Base-by-base conservation (phyloP, 1,284 basidiomycete species). In the Marasmius tenuissimus region DNA sequence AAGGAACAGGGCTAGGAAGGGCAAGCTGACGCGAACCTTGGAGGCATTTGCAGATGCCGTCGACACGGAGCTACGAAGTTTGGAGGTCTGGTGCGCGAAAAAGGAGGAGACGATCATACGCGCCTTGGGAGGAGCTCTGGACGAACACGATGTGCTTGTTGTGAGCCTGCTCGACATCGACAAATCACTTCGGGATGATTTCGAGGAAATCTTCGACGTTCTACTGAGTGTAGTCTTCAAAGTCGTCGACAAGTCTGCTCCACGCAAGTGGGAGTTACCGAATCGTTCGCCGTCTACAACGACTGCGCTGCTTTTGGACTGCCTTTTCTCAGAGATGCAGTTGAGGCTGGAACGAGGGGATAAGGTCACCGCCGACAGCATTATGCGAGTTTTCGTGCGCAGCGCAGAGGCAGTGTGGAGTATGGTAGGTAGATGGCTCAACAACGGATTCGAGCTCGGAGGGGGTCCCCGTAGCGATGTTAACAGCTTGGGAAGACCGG, bases 31-130 rank as follows among this genome's bases (percentile, higher is more conserved):
- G 1, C 84, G 83, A 47, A 94, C 92, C 0, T 75, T 89, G 12
- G 91, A 94, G 70, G 93, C 94, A 0, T 94, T 94, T 70, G 85
- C 89, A 0, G 91, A 92, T 61, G 90, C 90, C 0, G 75, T 93
- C 50, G 85, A 87, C 53, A 64, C 72, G 8, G 82, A 90, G 59
- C 72, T 94, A 3, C 78, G 78, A 16, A 65, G 66, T 0, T 85
- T 93, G 61, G 83, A 91, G 61, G 67, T 67, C 3, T 95, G 92
- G 92, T 89, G 91, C 65, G 85, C 92, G 0, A 72, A 74, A 1
- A 79, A 79, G 53, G 93, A 96, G 73, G 84, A 88, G 63, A 75
- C 76, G 0, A 87, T 94, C 51, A 85, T 84, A 67, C 75, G 76
- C 20, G 83, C 88, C 3, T 73, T 78, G 57, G 76, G 75, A 5